A percentile compares a stretch with the other conserved stretches of the same genome.
Conservation (phyloP, 225 moss, liverwort and hornwort genomes). For the Bryoerythrophyllum caledonicum region DNA sequence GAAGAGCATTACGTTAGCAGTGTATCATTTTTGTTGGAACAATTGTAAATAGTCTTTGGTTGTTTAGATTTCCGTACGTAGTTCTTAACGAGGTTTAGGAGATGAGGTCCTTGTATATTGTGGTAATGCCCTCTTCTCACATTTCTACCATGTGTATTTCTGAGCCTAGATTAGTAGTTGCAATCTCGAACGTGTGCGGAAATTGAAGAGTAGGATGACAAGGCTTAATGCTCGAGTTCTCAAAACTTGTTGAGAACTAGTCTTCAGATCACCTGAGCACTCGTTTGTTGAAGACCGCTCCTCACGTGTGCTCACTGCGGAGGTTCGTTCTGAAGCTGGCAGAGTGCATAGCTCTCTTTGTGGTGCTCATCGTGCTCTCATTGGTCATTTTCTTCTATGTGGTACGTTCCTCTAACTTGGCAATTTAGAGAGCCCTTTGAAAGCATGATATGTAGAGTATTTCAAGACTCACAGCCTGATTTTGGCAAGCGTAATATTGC, state of each 20-base stretch:
- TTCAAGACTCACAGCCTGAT: no score
- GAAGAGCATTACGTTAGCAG: no score
- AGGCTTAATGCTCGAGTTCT: slow-evolving; percentile 94
- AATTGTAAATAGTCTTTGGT: no score
- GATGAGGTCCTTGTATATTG: not conserved
- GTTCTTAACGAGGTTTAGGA: not conserved
- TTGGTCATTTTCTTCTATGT: slow-evolving; percentile 76
- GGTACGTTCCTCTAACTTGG: slow-evolving; percentile 23
- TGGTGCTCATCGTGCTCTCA: slow-evolving; percentile 61
- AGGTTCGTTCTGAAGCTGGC: slow-evolving; percentile 58
- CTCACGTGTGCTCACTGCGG: slow-evolving; percentile 41
- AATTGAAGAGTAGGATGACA: slow-evolving; percentile 97
- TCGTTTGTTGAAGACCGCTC: slow-evolving; percentile 30
- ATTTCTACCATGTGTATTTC: not conserved
- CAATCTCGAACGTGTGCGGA: slow-evolving; percentile 90
- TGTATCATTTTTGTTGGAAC: no score
- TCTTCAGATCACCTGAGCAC: slow-evolving; percentile 14
- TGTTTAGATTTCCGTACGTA: not conserved
- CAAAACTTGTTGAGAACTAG: not conserved
- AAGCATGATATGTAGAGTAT: no score
- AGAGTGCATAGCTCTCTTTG: slow-evolving; percentile 61
- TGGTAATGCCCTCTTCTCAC: not conserved
- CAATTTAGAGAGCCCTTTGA: no score
- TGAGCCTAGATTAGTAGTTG: slow-evolving; percentile 82
- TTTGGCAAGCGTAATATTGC: no score